Evolutionary conservation across 352 stramenopile species (phyloP), one percentile per base, ranked within the genome.

Genomic region (Thalassiosira allenii): DNA sequence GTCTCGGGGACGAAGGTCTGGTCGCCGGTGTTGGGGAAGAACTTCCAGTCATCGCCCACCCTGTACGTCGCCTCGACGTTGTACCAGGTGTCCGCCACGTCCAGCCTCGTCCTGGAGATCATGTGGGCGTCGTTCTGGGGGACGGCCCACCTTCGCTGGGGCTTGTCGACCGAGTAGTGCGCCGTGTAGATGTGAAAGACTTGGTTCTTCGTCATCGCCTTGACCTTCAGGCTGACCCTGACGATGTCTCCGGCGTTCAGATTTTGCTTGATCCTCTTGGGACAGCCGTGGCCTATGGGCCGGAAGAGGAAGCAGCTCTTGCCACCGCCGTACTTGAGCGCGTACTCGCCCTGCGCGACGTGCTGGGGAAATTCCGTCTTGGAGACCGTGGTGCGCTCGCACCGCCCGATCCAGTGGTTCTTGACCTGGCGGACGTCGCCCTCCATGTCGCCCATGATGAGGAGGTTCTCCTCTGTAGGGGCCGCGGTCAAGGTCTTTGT

Each of bases 371-470:
- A 37, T 3, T 47, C 30, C n/a, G 34, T 34, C 1, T 56, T 54
- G 20, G n/a, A 40, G 25, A 61, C n/a, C 22, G 63, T 30, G 22
- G 44, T 64, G 29, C 30, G 3, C 6, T 33, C 25, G 43, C 65
- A 84, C 14, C 29, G 34, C 1, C 33, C 43, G 3, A 33, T 54
- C 47, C 64, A 80, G 27, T 54, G 25, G 17, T 43, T 34, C 0
- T 43, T 25, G 17, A 84, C 20, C 17, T 5, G 2, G 0, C 9
- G 3, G 14, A 52, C 22, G 14, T 1, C n/a, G 23, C 62, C 54
- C 63, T 87, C 79, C 71, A 87, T 80, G 32, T 80, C 79, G 23
- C 79, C 79, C 12, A 64, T 69, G 41, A 41, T 43, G 2, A 87
- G 27, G 5, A 87, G 40, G 67, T 82, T 82, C 0, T 11, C 44